Evolutionary conservation across 495 filamentous ascomycete species (phyloP), one percentile per base, ranked within the genome.

Genomic region (Penicillium samsonianum): DNA sequence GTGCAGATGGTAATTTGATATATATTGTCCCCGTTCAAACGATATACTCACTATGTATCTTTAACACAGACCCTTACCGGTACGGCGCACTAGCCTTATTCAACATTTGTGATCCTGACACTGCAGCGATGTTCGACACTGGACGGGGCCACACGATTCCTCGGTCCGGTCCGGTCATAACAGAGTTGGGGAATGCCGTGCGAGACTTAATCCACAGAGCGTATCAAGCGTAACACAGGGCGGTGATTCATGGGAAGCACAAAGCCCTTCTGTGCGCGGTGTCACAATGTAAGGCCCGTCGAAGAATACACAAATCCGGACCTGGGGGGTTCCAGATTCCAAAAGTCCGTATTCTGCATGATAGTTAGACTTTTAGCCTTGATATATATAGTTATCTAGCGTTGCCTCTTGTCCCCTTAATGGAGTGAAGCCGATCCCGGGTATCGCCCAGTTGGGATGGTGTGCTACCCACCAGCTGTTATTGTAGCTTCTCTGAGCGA

Each of bases 131-230:
- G 53, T 83, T 83, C 55, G 82, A 84, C 65, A 81, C 82, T 40
- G 81, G 79, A 23, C 74, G 79, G 23, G 80, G 82, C 11, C 81
- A 83, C 65, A 80, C 79, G 17, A 77, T 84, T n/a, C 81, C 81
- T 0, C 74, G 81, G 17, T 80, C 82, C 35, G 78, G 64, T 10
- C 46, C 51, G 37, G 63, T 69, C 17, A 72, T 70, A 14, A 52
- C 46, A 5, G 67, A 72, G 30, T 48, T 69, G 16, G 67, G 55
- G 2, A 56, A 67, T 51, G 65, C 65, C 3, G 59, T 70, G 20
- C 59, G 65, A 17, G 63, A 65, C 9, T 41, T 69, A 14, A 56
- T 72, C 9, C 48, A 57, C 12, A 63, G 53, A 49, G 48, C 20
- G 1, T 23, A 47, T n/a, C 43, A 37, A 46, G n/a, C 12, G 1